phyloP scores from a whole-genome alignment of 164 flowering plant genomes.

The Santalum album region DNA sequence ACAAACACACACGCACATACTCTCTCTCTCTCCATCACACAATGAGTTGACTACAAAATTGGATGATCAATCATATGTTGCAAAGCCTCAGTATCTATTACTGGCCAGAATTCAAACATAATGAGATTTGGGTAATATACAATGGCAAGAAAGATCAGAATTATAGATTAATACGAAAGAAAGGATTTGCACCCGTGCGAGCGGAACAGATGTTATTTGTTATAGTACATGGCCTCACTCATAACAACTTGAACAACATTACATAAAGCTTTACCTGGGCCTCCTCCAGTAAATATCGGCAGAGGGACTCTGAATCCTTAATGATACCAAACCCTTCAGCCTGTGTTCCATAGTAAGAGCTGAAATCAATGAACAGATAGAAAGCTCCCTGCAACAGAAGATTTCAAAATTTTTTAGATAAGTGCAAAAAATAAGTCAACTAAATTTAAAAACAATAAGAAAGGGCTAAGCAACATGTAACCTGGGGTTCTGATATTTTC shows the following conservation, averaged over 20 bases:
- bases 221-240: too few species aligned
- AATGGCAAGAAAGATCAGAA: too few species aligned
- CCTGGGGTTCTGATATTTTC: slow-evolving; percentile 87
- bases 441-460: neutral
- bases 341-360: slow-evolving; percentile 73
- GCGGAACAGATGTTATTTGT: neutral
- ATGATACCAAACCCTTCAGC: slow-evolving; percentile 78
- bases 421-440: neutral
- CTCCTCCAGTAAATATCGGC: slow-evolving; percentile 71
- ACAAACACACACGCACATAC: too few species aligned
- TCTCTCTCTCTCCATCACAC: too few species aligned
- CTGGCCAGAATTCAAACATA: too few species aligned
- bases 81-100: too few species aligned
- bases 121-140: too few species aligned
- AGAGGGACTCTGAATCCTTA: slow-evolving; percentile 70
- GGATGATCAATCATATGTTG: too few species aligned
- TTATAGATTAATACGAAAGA: too few species aligned
- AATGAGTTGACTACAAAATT: too few species aligned
- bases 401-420: neutral
- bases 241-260: neutral
- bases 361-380: slow-evolving; percentile 80
- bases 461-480: slow-evolving; percentile 11
- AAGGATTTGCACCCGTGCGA: neutral
- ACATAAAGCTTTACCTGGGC: slow-evolving; percentile 51
- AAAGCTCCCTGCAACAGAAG: slow-evolving; percentile 80